phyloP scores from a whole-genome alignment of 768 basidiomycete species.

The Leccinum arenicola region DNA sequence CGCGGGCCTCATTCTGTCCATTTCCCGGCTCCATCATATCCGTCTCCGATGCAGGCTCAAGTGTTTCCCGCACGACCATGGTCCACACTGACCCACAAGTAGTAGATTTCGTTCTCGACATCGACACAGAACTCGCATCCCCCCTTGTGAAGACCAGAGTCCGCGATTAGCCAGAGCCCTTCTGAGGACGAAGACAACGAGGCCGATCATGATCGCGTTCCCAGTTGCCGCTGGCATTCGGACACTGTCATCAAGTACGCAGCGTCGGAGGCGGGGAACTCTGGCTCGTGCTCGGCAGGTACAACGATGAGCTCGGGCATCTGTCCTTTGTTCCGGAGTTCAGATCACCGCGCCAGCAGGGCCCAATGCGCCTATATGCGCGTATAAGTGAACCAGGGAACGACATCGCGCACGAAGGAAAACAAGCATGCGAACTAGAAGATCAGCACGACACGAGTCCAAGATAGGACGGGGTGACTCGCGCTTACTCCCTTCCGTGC shows the following conservation, averaged over 20 bases:
- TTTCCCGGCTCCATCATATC: no score
- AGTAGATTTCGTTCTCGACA: no score
- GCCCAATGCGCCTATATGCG: not conserved
- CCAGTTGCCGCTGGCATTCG: not conserved
- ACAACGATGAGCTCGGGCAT: constrained; percentile 31
- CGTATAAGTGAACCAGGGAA: not conserved
- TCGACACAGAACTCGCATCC: no score
- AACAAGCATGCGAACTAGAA: constrained; percentile 2
- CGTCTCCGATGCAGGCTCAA: no score
- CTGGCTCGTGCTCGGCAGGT: constrained; percentile 32
- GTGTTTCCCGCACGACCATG: no score
- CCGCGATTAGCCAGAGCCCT: no score
- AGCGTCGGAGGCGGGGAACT: constrained; percentile 46
- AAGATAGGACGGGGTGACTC: no score
- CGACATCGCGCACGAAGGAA: not conserved
- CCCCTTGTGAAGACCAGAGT: no score
- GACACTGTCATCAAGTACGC: constrained; percentile 40
- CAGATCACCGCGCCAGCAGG: not conserved
- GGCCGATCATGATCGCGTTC: not conserved
- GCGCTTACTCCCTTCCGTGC: no score
- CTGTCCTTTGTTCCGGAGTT: constrained; percentile 52
- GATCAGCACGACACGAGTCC: no score
- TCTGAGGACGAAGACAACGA: constrained; percentile 17
- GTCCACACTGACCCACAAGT: no score
- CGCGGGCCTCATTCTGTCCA: no score